Conservation (phyloP, 75 land plant genomes). For the Picea glauca region DNA sequence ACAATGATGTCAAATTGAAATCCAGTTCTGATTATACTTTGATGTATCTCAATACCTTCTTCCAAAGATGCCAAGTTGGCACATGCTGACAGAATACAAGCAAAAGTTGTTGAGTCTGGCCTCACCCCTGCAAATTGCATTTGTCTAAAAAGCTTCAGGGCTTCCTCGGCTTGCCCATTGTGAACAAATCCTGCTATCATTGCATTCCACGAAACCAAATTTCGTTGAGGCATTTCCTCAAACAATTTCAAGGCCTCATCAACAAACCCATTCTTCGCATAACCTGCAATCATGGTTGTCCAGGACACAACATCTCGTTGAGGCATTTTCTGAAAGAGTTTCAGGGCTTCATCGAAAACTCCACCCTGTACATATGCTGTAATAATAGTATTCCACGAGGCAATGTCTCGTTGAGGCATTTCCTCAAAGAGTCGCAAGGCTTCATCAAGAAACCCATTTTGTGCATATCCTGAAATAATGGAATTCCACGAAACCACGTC, state of each 20-base stretch:
- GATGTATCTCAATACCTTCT: conserved; percentile 36
- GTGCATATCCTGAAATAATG: conserved; percentile 37
- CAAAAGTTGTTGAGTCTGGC: conserved; percentile 39
- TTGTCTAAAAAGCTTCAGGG: background rate
- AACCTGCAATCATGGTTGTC: conserved; percentile 54
- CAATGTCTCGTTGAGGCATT: conserved; percentile 42
- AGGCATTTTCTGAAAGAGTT: conserved; percentile 21
- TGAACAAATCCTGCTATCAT: conserved; percentile 10
- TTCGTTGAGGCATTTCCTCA: conserved; percentile 23
- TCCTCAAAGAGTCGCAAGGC: conserved; percentile 19
- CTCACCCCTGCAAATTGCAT: conserved; percentile 19
- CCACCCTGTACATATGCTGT: background rate
- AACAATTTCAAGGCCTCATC: conserved; percentile 35
- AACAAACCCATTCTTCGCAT: conserved; percentile 17
- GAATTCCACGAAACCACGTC: conserved; percentile 39
- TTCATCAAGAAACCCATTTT: conserved; percentile 23
- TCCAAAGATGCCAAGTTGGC: background rate
- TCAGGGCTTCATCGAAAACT: conserved; percentile 17
- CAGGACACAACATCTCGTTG: conserved; percentile 37
- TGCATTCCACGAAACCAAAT: conserved; percentile 9
- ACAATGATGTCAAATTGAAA: conserved; percentile 4
- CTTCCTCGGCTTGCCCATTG: conserved; percentile 22
- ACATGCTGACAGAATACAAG: conserved; percentile 27
- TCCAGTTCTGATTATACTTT: background rate
- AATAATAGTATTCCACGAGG: conserved; percentile 25